Percentiles rank a stretch among this genome's conserved stretches.
Evolutionary conservation across 1,284 basidiomycete species (phyloP).

Genomic region (Trichosporon sp.): DNA sequence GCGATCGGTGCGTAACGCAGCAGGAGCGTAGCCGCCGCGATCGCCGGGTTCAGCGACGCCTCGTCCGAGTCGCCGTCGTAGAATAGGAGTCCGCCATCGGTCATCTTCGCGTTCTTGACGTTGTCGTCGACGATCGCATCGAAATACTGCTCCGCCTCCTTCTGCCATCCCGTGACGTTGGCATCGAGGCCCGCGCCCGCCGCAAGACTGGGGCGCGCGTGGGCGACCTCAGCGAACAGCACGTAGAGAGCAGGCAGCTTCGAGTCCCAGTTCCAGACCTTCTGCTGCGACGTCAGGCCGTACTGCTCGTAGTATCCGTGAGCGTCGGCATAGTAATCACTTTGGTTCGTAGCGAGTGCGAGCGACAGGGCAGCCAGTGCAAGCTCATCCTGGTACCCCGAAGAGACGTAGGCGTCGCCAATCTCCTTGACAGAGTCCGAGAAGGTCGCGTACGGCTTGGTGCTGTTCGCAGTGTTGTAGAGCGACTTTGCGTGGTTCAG

Average conservation of each 20-base stretch:
- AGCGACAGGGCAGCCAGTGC: conserved; percentile 68
- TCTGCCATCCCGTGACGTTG: conserved; percentile 64
- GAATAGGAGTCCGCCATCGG: conserved; percentile 70
- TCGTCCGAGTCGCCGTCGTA: conserved; percentile 73
- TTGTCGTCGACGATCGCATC: conserved; percentile 62
- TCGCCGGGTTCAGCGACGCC: conserved; percentile 75
- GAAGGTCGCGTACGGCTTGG: conserved; percentile 30
- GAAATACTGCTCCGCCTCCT: conserved; percentile 68
- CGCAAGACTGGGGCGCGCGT: conserved; percentile 57
- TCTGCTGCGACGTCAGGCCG: conserved; percentile 55
- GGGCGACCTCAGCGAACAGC: conserved; percentile 57
- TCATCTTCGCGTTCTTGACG: conserved; percentile 56
- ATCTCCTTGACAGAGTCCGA: conserved; percentile 62
- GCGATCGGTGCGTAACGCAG: conserved; percentile 70
- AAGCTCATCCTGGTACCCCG: conserved; percentile 53
- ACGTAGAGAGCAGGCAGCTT: conserved; percentile 71
- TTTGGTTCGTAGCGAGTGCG: conserved; percentile 63
- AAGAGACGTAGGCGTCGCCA: conserved; percentile 66
- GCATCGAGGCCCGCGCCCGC: conserved; percentile 54
- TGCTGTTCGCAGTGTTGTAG: conserved; percentile 65
- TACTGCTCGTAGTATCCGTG: conserved; percentile 61
- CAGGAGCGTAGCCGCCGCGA: conserved; percentile 79
- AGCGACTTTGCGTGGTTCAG: conserved; percentile 68
- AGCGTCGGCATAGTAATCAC: conserved; percentile 62
- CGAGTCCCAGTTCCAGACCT: conserved; percentile 84